Evolutionary conservation across 2,329 filamentous ascomycete genomes (phyloP).

Genomic region (Trichoderma atroviride): DNA sequence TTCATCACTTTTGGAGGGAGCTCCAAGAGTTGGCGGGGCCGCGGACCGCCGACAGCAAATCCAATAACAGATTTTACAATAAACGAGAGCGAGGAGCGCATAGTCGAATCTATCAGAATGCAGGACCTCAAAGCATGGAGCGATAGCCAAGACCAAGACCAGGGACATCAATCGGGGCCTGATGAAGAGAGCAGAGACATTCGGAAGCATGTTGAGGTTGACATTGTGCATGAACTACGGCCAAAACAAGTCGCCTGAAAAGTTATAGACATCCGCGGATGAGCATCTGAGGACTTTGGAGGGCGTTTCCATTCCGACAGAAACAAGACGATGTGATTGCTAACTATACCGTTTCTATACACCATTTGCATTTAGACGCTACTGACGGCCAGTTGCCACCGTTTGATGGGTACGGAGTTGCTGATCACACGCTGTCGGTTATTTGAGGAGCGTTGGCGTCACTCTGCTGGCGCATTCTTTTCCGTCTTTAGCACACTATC

Average conservation of each 20-base stretch:
- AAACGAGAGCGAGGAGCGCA: constrained; percentile 34
- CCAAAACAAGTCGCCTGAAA: neutral
- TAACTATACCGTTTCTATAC: neutral
- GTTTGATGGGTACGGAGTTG: neutral
- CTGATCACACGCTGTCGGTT: neutral
- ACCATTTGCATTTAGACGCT: neutral
- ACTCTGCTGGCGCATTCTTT: neutral
- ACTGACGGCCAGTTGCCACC: neutral
- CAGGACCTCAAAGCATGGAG: constrained; percentile 28
- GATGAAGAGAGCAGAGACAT: neutral
- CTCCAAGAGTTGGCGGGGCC: constrained; percentile 27
- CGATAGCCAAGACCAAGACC: neutral
- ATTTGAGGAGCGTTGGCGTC: too few species aligned
- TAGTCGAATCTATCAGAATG: constrained; percentile 31
- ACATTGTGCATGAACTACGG: constrained; percentile 1
- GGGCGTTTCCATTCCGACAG: neutral
- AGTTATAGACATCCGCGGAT: constrained; percentile 3
- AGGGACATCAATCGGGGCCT: neutral
- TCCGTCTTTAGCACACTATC: neutral
- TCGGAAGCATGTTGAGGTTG: constrained; percentile 11
- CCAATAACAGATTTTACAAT: constrained; percentile 29
- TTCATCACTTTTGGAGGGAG: constrained; percentile 30
- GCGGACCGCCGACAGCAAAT: constrained; percentile 28
- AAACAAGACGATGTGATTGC: neutral
- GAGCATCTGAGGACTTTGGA: constrained; percentile 10